These are phyloP conservation scores for Stevia rebaudiana DNA, from an alignment of 140 eudicot genomes.

Conservation along the genomic window DNA sequence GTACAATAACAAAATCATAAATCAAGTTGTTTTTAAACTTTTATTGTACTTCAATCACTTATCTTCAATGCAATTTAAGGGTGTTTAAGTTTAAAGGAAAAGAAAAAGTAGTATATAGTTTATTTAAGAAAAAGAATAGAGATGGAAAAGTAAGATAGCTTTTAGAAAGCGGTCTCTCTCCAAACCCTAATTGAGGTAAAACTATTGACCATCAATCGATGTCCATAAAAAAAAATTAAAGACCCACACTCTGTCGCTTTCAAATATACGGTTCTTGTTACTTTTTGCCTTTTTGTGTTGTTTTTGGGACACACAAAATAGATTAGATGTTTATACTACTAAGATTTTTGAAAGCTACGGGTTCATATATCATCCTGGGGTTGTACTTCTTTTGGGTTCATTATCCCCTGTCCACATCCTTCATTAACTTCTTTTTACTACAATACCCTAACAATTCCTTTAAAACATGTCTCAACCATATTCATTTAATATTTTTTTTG, in stretches of 20 bases:
- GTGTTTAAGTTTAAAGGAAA: no score
- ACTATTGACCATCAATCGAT: slow-evolving; percentile 21
- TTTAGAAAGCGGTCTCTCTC: not conserved
- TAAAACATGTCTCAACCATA: no score
- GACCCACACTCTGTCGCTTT: slow-evolving; percentile 39
- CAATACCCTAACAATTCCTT: no score
- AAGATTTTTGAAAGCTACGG: slow-evolving; percentile 3
- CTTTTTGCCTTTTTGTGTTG: slow-evolving; percentile 21
- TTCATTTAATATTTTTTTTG: no score
- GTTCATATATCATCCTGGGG: slow-evolving; percentile 2
- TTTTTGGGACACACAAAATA: not conserved
- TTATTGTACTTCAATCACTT: no score
- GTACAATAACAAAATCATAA: no score
- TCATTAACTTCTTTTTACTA: no score
- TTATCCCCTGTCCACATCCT: slow-evolving; percentile 1
- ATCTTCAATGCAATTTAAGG: no score
- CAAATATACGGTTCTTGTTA: slow-evolving; percentile 15
- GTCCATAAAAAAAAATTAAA: slow-evolving; percentile 18
- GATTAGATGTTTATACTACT: not conserved
- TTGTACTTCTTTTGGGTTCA: slow-evolving; percentile 26
- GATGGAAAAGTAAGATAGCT: not conserved
- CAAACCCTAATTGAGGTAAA: not conserved
- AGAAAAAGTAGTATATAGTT: no score
- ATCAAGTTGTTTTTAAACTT: no score
- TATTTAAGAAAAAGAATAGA: no score